Percentiles rank a stretch among this genome's conserved stretches.
phyloP scores from a whole-genome alignment of 495 filamentous ascomycete genomes.

The Sordaria brevicollis region DNA sequence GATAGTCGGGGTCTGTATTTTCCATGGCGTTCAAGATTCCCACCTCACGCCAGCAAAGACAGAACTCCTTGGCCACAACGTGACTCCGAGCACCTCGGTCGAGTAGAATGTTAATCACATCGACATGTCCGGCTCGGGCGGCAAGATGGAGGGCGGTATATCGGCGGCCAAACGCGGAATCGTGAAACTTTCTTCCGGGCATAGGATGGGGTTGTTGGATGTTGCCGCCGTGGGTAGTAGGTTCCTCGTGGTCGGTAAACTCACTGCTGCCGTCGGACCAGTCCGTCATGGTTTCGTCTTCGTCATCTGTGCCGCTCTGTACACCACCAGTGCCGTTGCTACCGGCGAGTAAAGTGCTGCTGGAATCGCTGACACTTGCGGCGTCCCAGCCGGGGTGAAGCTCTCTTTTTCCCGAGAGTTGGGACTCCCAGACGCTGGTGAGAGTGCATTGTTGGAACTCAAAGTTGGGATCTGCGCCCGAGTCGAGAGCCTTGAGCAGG shows the following conservation, averaged over 20 bases:
- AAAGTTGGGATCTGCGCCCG: constrained; percentile 16
- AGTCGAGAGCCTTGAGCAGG: constrained; percentile 12
- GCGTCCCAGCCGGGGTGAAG: background rate
- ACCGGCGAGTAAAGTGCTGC: background rate
- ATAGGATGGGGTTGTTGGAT: too few relatives aligned
- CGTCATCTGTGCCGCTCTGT: background rate
- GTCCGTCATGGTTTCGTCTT: constrained; percentile 6
- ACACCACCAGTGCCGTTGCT: constrained; percentile 1
- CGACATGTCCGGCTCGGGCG: constrained; percentile 19
- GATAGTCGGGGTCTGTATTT: background rate
- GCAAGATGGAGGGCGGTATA: constrained; percentile 28
- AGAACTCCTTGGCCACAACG: constrained; percentile 13
- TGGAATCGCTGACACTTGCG: background rate
- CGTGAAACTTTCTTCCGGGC: too few relatives aligned
- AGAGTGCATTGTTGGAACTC: constrained; percentile 11
- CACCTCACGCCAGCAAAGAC: constrained; percentile 17
- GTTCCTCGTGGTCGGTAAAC: background rate
- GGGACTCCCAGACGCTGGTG: constrained; percentile 7
- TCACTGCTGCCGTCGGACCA: background rate
- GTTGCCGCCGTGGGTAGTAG: too few relatives aligned
- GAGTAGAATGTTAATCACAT: constrained; percentile 20
- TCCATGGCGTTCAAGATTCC: constrained; percentile 18
- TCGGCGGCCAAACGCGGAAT: constrained; percentile 2
- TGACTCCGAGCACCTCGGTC: constrained; percentile 18
- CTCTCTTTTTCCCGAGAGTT: background rate